These are phyloP conservation scores for Limtongia smithiae DNA, from an alignment of 805 yeast genomes.

Conservation along the genomic window DNA sequence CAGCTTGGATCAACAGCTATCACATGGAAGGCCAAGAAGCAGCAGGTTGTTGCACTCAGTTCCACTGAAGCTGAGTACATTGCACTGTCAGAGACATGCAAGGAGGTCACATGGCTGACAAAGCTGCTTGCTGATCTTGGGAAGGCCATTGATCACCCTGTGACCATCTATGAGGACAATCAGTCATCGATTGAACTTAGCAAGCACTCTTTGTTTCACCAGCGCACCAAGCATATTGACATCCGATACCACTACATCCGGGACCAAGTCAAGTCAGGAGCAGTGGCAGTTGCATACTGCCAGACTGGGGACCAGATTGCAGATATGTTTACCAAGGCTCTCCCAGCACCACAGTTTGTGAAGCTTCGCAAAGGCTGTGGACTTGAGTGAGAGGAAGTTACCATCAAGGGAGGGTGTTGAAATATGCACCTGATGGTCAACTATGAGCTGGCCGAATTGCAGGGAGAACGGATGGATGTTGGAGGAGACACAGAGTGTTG, in stretches of 20 bases:
- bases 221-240: constrained; percentile 6
- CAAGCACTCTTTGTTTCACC: background rate
- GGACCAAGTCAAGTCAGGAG: background rate
- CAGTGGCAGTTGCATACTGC: background rate
- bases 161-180: background rate
- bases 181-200: background rate
- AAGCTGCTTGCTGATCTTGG: background rate
- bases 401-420: too few species aligned
- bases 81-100: background rate
- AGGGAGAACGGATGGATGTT: too few species aligned
- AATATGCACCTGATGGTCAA: too few species aligned
- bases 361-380: too few species aligned
- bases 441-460: too few species aligned
- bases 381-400: too few species aligned
- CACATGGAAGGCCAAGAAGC: constrained; percentile 2
- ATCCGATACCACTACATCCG: background rate
- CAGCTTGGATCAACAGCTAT: too few species aligned
- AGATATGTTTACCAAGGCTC: background rate
- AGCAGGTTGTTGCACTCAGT: constrained; percentile 1
- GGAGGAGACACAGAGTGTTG: too few species aligned
- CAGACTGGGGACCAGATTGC: background rate
- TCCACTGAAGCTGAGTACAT: constrained; percentile 6
- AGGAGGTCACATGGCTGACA: background rate
- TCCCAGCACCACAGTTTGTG: too few species aligned
- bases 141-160: too few species aligned